Evolutionary conservation across 179 eudicot species (phyloP).

Genomic region (Beta corolliflora): DNA sequence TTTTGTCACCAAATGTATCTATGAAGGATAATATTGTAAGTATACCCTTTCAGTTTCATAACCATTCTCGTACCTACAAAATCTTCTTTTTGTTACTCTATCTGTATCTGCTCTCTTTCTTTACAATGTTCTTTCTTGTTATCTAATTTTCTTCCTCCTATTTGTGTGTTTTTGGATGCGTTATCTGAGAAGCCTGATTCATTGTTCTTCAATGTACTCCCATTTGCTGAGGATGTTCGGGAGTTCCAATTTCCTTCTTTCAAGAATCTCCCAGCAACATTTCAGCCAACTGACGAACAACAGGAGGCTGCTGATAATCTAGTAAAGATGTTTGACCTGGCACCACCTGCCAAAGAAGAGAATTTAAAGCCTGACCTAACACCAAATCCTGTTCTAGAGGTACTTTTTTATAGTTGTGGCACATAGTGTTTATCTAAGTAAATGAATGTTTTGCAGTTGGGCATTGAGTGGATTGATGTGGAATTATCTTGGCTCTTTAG

Average conservation of each 20-base stretch:
- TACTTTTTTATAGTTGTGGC: constrained; percentile 26
- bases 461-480: neutral
- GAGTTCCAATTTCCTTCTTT: constrained; percentile 97
- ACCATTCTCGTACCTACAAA: neutral
- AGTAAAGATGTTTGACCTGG: constrained; percentile 86
- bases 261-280: constrained; percentile 63
- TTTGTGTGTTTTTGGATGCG: constrained; percentile 10
- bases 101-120: neutral
- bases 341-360: constrained; percentile 77
- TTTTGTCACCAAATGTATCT: constrained; percentile 85
- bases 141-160: constrained; percentile 2
- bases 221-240: constrained; percentile 96
- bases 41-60: constrained; percentile 14
- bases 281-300: constrained; percentile 78
- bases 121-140: neutral
- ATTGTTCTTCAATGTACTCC: constrained; percentile 89
- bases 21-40: constrained; percentile 68
- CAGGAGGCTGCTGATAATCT: constrained; percentile 88
- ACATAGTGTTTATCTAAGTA: neutral
- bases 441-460: neutral
- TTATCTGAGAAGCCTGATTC: constrained; percentile 79
- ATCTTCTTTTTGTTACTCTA: neutral
- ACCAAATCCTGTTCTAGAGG: constrained; percentile 96
- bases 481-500: neutral
- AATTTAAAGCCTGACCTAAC: constrained; percentile 80